Evolutionary conservation across 257 asterid species (phyloP).

Genomic region (Fraxinus cuspidata): DNA sequence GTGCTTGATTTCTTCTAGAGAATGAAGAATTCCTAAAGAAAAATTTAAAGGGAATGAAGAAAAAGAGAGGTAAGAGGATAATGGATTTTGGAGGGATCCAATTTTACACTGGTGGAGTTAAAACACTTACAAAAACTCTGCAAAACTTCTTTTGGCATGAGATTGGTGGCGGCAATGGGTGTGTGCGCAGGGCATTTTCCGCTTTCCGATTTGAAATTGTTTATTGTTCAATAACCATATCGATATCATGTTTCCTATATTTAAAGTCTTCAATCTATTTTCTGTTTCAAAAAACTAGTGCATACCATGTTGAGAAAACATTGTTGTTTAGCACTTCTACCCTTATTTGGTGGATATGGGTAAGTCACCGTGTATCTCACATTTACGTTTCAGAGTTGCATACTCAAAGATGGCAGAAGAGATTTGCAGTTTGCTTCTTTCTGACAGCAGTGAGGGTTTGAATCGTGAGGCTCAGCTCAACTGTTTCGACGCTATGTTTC

Average conservation of each 20-base stretch:
- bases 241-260: neutral
- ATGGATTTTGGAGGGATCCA: neutral
- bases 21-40: neutral
- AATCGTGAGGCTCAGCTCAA: conserved; percentile 59
- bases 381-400: conserved; percentile 59
- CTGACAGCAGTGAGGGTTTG: conserved; percentile 49
- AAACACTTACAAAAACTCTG: neutral
- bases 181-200: neutral
- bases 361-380: conserved; percentile 12
- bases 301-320: neutral
- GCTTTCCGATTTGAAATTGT: neutral
- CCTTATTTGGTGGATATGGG: neutral
- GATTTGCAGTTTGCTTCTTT: conserved; percentile 65
- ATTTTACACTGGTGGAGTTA: neutral
- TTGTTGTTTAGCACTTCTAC: neutral
- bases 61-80: neutral
- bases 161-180: neutral
- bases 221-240: neutral
- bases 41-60: neutral
- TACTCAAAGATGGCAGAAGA: conserved; percentile 95
- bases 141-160: neutral
- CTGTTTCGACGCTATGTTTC: conserved; percentile 65
- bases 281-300: neutral
- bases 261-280: neutral
- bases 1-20: neutral